Conservation (phyloP, 129 eudicot species). For the Silybum marianum region DNA sequence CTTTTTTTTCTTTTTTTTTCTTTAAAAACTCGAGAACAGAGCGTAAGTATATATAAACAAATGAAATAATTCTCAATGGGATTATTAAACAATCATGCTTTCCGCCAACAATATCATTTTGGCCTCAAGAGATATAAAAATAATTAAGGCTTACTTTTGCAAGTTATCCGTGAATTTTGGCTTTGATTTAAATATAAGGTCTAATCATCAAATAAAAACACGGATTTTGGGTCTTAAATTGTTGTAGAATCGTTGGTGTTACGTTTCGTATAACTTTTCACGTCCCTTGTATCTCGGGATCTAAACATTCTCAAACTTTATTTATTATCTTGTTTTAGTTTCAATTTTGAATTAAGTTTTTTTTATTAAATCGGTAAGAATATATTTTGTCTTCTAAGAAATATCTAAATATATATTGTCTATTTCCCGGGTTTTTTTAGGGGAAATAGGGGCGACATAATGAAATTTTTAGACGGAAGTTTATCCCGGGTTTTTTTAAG, state of each 20-base stretch:
- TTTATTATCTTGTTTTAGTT: neutral
- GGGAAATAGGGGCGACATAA: no score
- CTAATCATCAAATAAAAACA: constrained; percentile 18
- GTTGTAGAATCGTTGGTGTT: neutral
- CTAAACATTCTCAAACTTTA: neutral
- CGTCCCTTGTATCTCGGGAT: constrained; percentile 1
- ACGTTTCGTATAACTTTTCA: neutral
- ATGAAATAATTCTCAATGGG: neutral
- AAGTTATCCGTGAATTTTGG: constrained; percentile 17
- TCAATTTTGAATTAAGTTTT: neutral
- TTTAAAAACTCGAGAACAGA: no score
- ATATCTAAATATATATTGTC: neutral
- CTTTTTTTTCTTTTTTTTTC: no score
- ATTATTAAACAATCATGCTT: constrained; percentile 21
- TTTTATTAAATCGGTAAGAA: neutral
- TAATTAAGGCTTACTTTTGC: constrained; percentile 8
- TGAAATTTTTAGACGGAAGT: no score
- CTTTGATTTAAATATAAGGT: constrained; percentile 10
- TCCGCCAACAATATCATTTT: constrained; percentile 19
- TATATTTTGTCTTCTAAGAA: neutral
- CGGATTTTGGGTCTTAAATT: constrained; percentile 8
- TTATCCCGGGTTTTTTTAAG: no score
- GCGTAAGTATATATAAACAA: neutral
- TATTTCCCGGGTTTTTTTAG: no score
- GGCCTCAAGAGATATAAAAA: neutral